Base-by-base conservation (phyloP, 768 basidiomycete genomes). In the Amanita pallidorosea region DNA sequence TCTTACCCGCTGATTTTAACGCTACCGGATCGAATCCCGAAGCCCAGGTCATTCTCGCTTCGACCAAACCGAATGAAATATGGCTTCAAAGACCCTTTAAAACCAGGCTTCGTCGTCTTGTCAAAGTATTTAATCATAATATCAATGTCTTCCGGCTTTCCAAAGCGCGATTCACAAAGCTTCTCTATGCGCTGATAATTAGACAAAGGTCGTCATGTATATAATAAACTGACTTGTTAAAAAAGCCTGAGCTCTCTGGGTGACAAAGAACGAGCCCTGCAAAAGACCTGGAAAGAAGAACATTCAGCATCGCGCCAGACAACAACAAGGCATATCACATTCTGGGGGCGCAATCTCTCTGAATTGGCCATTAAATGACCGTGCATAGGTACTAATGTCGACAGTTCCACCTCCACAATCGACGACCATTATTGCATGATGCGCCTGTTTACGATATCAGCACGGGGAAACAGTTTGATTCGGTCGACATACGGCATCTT, bases 51-150 rank as follows among this genome's bases (percentile, higher is more conserved):
- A 35, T 66, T 70, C 54, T 76, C 75, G n/a, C 64, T 63, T 4
- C 65, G 63, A 17, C 76, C 77, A 51, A 79, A 77, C 45, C 66
- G 67, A 50, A 79, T 68, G 55, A 67, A 77, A 34, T 71, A 68
- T 1, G 68, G 64, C 20, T 75, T 70, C 1, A 79, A 79, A 2
- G 47, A 7, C 7, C 22, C 23, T 4, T 37, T 44, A 8, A 79
- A 79, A 15, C 67, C 61, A 2, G 70, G 59, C 49, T 77, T 79
- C 2, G 74, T 70, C 2, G 69, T 65, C 52, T 66, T 71, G 56
- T 79, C 76, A 49, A 44, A 44, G 25, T 44, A 44, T 2, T 7
- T 29, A 13, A 13, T n/a, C 43, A 44, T 44, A 25, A 27, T 5
- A 2, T 27, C 23, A 13, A 44, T 44, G 15, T 44, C 43, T 17